Evolutionary conservation across 805 yeast genomes (phyloP).

Genomic region (Yarrowia deformans): DNA sequence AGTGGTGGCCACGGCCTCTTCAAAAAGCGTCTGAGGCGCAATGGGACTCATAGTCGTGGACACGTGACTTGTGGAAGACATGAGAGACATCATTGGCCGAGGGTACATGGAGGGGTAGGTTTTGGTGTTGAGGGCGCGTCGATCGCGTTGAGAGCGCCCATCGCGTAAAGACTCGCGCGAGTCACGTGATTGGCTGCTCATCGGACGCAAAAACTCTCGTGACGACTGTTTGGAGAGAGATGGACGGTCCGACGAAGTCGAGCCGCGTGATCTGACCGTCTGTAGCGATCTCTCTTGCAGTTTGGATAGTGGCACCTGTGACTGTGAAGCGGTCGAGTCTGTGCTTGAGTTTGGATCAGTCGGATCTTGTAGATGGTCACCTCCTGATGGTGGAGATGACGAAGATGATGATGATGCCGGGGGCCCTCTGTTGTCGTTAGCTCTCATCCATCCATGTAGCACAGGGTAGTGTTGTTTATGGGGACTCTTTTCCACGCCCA

Average conservation of each 20-base stretch:
- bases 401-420: background rate
- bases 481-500: slow-evolving; percentile 51
- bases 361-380: background rate
- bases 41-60: slow-evolving; percentile 23
- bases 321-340: background rate
- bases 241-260: background rate
- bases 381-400: background rate
- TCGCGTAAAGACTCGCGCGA: background rate
- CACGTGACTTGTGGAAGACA: slow-evolving; percentile 26
- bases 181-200: slow-evolving; percentile 12
- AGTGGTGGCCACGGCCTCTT: slow-evolving; percentile 22
- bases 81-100: slow-evolving; percentile 20
- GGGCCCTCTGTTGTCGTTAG: background rate
- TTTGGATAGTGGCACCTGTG: slow-evolving; percentile 2
- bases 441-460: slow-evolving; percentile 47
- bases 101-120: slow-evolving; percentile 14
- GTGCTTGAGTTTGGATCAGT: slow-evolving; percentile 10
- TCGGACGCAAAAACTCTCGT: slow-evolving; percentile 1
- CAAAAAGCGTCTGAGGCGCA: slow-evolving; percentile 29
- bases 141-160: no score
- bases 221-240: slow-evolving; percentile 1
- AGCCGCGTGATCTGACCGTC: slow-evolving; percentile 8
- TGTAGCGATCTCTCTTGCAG: slow-evolving; percentile 8
- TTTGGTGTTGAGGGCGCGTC: slow-evolving; percentile 31
- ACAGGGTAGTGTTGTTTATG: slow-evolving; percentile 57